Base-by-base conservation (phyloP, 2,329 filamentous ascomycete genomes). In the Huntiella savannae region DNA sequence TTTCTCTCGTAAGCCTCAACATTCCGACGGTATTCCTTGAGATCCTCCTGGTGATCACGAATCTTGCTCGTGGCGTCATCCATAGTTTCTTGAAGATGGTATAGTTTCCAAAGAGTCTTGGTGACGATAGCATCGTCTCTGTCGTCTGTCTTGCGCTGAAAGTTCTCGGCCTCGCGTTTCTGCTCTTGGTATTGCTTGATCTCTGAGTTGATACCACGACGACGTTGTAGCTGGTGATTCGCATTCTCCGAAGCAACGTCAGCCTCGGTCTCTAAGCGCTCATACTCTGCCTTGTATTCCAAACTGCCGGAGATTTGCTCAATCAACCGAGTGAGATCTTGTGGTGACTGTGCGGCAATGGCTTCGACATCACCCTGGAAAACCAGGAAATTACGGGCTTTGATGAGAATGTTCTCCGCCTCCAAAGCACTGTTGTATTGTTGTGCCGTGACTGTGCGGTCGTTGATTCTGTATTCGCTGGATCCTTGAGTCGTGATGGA, bases 361-460 rank as follows among this genome's bases (percentile, higher is more conserved):
- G 86, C 83, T 61, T 98, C 91, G 13, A 98, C 88, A 59, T 98
- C 91, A 53, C 91, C 92, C 62, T 98, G 91, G 60, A 98, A 98
- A 33, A 98, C 91, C 4, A 98, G 73, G 60, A 98, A 98, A 59
- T 98, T 98, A 53, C 91, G 77, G 33, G 91, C 91, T 62, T 94
- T 96, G 68, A 98, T 96, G 50, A 98, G 67, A 53, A 98, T 98
- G 56, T 95, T 95, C 60, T 98, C 88, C 15, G 77, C 69, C 61
- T 98, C 91, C 11, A 98, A 71, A 2, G 84, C 79, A 49, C 88
- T 81, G 59, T 96, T 96, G 68, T 98, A 98, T 58, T 91, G 79
- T 56, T 84, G 82, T 2, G 87, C 86, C 2, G 78, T 84, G 41
- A 98, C 91, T 34, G 81, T 68, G 43, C 82, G 80, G 54, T 93